Evolutionary conservation across 169 alveolate species (phyloP), one percentile per base, ranked within the genome.

Genomic region (Plasmodium knowlesi): DNA sequence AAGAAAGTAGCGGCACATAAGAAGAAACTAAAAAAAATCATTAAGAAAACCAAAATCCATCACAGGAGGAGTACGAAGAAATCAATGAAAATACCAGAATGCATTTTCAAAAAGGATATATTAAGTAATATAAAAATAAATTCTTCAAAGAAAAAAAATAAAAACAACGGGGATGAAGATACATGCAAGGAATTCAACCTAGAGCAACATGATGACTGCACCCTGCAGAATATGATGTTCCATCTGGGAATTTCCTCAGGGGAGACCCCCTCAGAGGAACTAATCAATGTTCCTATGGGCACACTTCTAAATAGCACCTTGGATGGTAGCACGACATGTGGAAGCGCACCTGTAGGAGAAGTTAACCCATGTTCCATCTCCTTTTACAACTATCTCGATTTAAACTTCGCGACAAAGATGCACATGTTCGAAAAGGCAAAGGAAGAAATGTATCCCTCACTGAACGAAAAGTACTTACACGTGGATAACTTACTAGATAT

Each of bases 1-100:
- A 88, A 88, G 72, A 88, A 88, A 39, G 94, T 79, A 6, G 71
- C 94, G 28, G 94, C 94, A 28, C 94, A 88, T 67, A 88, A 79
- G 50, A 88, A 79, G 74, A 88, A 88, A 28, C 54, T 88, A 61
- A 88, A 88, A 57, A 88, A 88, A 41, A 88, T 88, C 1, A 80
- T 88, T 39, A 88, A 88, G 30, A 88, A 88, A 50, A 88, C 94
- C 10, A 88, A 88, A 22, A 88, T 88, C 12, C 94, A 88, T 79
- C 79, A 88, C 39, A 54, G 94, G 16, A 88, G 94, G 30, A 22
- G 39, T 19, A 88, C 80, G n/a, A 88, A 88, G 37, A 88, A 79
- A 37, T 78, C 94, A 39, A 67, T 88, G 50, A 76, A 88, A 70
- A 88, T 88, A 3, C 83, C 94, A 53, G 89, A 88, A 5, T 88